A percentile compares a stretch with the other conserved stretches of the same genome.
phyloP scores from a whole-genome alignment of 148 eudicot species.

The Fagopyrum homotropicum region DNA sequence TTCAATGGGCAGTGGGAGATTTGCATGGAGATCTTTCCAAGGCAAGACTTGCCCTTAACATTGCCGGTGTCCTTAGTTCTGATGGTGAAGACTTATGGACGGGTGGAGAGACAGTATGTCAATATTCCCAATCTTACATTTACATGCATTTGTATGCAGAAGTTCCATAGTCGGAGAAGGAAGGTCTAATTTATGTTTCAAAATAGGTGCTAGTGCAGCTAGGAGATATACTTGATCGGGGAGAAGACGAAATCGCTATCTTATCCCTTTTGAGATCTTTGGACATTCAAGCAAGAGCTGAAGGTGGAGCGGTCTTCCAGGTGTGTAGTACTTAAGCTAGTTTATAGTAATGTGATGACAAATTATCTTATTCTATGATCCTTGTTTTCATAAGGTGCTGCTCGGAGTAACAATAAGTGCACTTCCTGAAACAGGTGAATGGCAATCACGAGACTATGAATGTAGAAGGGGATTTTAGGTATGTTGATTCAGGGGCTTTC shows the following conservation, averaged over 20 bases:
- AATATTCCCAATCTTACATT: background rate
- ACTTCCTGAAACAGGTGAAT: conserved; percentile 45
- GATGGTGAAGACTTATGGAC: conserved; percentile 76
- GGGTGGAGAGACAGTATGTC: conserved; percentile 78
- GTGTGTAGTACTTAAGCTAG: conserved; percentile 23
- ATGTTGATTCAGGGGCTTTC: conserved; percentile 80
- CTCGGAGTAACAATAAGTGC: background rate
- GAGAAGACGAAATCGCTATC: conserved; percentile 95
- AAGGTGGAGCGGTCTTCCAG: conserved; percentile 98
- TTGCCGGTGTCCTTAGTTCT: conserved; percentile 87
- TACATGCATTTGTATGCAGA: background rate
- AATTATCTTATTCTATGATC: background rate
- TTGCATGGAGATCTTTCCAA: conserved; percentile 91
- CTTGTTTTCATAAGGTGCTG: background rate
- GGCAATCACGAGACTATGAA: conserved; percentile 99
- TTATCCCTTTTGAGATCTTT: conserved; percentile 73
- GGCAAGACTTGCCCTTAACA: conserved; percentile 78
- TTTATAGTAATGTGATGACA: background rate
- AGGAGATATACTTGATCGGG: conserved; percentile 93
- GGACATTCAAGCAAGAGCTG: conserved; percentile 73
- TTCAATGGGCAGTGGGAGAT: conserved; percentile 65
- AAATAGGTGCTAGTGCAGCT: conserved; percentile 80
- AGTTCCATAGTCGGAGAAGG: background rate
- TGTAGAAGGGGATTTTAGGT: conserved; percentile 88
- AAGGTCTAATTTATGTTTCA: background rate